Evolutionary conservation across 2,329 filamentous ascomycete species (phyloP), one percentile per base, ranked within the genome.

Genomic region (Gyromitra esculenta): DNA sequence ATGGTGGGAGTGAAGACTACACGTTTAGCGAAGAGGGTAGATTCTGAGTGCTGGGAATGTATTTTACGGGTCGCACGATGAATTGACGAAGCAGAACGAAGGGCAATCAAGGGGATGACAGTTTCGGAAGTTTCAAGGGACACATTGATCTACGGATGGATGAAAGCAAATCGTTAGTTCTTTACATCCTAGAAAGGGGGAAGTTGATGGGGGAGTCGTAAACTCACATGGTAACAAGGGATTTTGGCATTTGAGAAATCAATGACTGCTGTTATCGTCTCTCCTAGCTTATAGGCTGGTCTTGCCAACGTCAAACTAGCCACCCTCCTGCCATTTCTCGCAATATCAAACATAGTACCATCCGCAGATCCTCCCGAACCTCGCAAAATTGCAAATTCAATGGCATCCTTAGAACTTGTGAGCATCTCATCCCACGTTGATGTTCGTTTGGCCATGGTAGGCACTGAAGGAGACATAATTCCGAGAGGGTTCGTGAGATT

Each of bases 261-360:
- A 75, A 99, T 89, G 0, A 90, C 91, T 80, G 93, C 91, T 11
- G 90, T 92, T 57, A 98, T 89, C 0, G 91, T 90, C 83, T 99
- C 96, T 75, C 96, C 96, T 0, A 99, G 86, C 57, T 94, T 89
- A 85, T 96, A 97, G 0, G 94, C 90, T 0, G 96, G 93, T 8
- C 96, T 90, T 4, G 94, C 92, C 41, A 99, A 88, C 84, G 94
- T 94, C 71, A 99, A 89, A 5, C 96, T 93, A 1, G 92, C 95
- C 11, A 99, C 94, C n/a, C 91, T 91, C 72, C 91, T 90, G n/a
- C 94, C 94, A 81, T 94, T 94, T 13, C 95, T 91, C 11, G 95
- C 91, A 82, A 99, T 98, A 82, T 97, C 94, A 82, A 98, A 99
- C 50, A 80, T 74, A 9, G 72, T 75, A 25, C 63, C 67, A 52